A percentile compares a stretch with the other conserved stretches of the same genome.
Conservation (phyloP, 1,284 basidiomycete genomes). For the Trichosporon sp. region DNA sequence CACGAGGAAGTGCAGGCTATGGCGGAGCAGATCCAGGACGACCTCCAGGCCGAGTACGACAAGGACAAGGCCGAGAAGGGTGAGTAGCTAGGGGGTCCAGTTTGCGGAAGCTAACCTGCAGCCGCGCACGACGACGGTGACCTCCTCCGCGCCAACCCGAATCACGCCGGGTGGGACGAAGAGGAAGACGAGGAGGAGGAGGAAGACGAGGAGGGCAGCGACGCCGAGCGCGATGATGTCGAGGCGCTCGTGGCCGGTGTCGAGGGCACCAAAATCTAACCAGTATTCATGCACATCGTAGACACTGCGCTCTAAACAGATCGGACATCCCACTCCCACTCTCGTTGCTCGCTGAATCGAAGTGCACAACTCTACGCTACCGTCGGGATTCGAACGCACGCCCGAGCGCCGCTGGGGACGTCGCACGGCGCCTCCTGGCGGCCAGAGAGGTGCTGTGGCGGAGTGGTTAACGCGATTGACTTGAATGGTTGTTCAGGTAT, state of each 20-base stretch:
- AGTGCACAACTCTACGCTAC: background rate
- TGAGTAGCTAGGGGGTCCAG: constrained; percentile 25
- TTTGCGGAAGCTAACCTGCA: background rate
- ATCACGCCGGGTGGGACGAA: constrained; percentile 50
- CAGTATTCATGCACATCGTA: background rate
- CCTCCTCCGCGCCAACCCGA: constrained; percentile 59
- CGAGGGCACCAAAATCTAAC: constrained; percentile 18
- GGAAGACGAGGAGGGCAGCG: constrained; percentile 26
- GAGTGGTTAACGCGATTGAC: constrained; percentile 1
- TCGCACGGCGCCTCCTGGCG: background rate
- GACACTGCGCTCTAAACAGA: too few relatives aligned
- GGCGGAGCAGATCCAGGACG: constrained; percentile 69
- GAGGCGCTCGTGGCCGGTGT: constrained; percentile 34
- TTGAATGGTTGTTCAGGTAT: background rate
- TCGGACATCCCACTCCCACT: too few relatives aligned
- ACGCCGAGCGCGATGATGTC: constrained; percentile 37
- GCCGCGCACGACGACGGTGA: constrained; percentile 50
- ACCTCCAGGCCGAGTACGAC: constrained; percentile 63
- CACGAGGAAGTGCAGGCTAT: constrained; percentile 61
- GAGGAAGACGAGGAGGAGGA: constrained; percentile 20
- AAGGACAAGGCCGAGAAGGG: constrained; percentile 57
- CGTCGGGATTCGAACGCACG: background rate
- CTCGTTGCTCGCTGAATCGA: too few relatives aligned
- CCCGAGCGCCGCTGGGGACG: background rate
- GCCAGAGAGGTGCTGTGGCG: background rate